Percentiles rank a stretch among this genome's conserved stretches.
phyloP scores from a whole-genome alignment of 768 basidiomycete species.

The Pleurotus giganteus region DNA sequence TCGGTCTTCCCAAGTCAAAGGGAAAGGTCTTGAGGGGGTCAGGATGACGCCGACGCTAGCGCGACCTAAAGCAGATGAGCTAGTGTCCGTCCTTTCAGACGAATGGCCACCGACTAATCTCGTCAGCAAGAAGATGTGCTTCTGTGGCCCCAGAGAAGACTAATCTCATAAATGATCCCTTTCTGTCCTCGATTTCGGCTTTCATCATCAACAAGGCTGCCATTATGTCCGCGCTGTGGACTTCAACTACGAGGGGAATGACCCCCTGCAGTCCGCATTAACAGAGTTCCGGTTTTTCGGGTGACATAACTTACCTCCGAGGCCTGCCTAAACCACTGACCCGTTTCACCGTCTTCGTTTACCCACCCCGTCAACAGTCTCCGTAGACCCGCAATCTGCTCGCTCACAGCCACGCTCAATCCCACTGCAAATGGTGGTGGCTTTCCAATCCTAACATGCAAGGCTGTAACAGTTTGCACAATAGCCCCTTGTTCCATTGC shows the following conservation, averaged over 20 bases:
- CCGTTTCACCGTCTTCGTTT: constrained; percentile 42
- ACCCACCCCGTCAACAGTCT: constrained; percentile 59
- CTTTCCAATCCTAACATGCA: constrained; percentile 59
- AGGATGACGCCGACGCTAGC: constrained; percentile 51
- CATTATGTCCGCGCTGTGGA: constrained; percentile 72
- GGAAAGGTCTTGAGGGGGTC: constrained; percentile 62
- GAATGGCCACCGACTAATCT: constrained; percentile 46
- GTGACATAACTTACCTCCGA: constrained; percentile 41
- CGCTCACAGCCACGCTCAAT: constrained; percentile 53
- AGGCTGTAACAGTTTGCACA: constrained; percentile 54
- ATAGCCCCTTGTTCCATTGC: constrained; percentile 61
- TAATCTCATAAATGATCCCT: constrained; percentile 58
- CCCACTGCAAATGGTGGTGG: constrained; percentile 30
- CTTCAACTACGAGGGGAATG: constrained; percentile 65
- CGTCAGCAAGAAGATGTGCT: constrained; percentile 63
- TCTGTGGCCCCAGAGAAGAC: constrained; percentile 63
- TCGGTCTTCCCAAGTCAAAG: constrained; percentile 67
- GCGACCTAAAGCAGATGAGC: constrained; percentile 30
- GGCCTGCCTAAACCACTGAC: constrained; percentile 54
- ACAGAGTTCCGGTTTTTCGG: background rate
- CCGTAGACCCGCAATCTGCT: constrained; percentile 62
- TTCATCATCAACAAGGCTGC: constrained; percentile 68
- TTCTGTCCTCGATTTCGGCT: constrained; percentile 56
- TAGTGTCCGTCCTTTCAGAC: background rate
- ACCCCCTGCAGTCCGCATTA: constrained; percentile 42